Base-by-base conservation (phyloP, 192 early-diverging fungal species). In the Coemansia aciculifera region DNA sequence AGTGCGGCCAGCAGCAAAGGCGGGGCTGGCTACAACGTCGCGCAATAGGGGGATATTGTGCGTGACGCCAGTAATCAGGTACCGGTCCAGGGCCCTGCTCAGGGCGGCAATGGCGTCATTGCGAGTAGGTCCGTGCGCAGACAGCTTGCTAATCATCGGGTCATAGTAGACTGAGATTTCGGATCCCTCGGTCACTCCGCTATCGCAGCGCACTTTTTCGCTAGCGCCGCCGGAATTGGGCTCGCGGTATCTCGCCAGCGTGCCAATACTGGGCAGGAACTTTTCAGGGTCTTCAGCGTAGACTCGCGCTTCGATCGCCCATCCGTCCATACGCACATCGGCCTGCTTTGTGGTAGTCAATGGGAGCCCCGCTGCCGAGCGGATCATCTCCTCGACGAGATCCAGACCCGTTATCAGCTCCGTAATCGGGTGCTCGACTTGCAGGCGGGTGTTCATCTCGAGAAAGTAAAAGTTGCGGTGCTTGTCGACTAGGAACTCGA, bases 101-200 rank as follows among this genome's bases (percentile, higher is more conserved):
- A 98, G 95, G 32, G 73, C 84, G 32, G 84, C 65, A 19, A 94
- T 90, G 1, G 94, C 92, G 61, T 87, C 87, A n/a, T 86, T 78
- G 56, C 96, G 87, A 4, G 89, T 91, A 12, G 74, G 67, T 13
- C 90, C 94, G 66, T 95, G 87, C n/a, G 93, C 93, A 61, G 87
- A 91, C 17, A 98, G 86, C 85, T 96, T 97, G 84, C 96, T 95
- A 46, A 98, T 93, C 83, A 98, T 87, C 37, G 96, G 95, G 70
- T 98, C 96, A 77, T 98, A 98, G 85, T 95, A 93, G 34, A 98
- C 92, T n/a, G 86, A 84, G 68, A 98, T 95, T 75, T 95, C 93
- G n/a, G 88, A 89, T 5, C 96, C 96, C 71, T 96, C 94, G 13
- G 89, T 85, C 59, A 96, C 88, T 32, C 96, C 96, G 71, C 92